Evolutionary conservation across 2,329 filamentous ascomycete genomes (phyloP).

Genomic region (Pseudogymnoascus sp.): DNA sequence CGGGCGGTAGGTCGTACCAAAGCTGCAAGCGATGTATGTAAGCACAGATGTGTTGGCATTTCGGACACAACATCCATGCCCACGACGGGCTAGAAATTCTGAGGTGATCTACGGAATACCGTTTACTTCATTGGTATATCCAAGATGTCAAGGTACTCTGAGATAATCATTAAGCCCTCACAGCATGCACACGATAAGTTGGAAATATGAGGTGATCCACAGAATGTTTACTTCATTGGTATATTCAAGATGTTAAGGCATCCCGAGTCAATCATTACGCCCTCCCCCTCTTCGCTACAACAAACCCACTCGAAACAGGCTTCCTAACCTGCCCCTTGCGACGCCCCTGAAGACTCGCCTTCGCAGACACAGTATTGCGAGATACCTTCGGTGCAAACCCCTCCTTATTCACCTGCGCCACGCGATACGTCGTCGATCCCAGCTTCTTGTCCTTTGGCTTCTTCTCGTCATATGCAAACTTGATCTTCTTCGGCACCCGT

Average conservation of each 20-base stretch:
- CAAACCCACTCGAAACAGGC: not conserved
- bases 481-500: conserved; percentile 23
- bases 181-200: not conserved
- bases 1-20: not conserved
- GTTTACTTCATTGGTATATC: conserved; percentile 2
- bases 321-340: conserved; percentile 6
- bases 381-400: conserved; percentile 25
- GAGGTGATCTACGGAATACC: not conserved
- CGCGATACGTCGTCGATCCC: conserved; percentile 26
- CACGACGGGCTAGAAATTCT: not conserved
- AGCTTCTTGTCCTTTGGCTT: conserved; percentile 23
- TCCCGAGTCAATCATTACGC: not conserved
- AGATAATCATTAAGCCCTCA: not conserved
- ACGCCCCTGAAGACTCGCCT: conserved; percentile 19
- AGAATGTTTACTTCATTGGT: not conserved
- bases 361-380: conserved; percentile 16
- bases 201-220: not conserved
- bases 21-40: not conserved
- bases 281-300: not conserved
- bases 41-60: not conserved
- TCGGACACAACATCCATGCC: no score
- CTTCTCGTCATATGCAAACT: conserved; percentile 23
- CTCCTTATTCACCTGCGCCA: conserved; percentile 18
- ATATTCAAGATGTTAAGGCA: not conserved
- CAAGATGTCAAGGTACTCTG: not conserved